Base-by-base conservation (phyloP, 805 yeast species). In the Ogataea nitratoaversa region DNA sequence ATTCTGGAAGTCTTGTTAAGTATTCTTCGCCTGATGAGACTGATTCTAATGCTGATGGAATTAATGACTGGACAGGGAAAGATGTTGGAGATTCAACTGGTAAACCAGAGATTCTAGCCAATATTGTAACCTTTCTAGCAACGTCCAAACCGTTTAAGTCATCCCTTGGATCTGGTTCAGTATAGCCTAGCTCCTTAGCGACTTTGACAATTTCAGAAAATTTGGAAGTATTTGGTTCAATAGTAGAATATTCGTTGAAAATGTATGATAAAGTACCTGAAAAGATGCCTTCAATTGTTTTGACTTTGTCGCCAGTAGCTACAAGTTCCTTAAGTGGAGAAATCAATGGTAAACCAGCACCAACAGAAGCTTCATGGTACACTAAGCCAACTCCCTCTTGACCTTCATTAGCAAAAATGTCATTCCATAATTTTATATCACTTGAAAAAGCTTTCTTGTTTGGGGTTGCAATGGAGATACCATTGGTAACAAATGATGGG, bases 141-240 rank as follows among this genome's bases (percentile, higher is more conserved):
- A 93, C 96, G 60, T 93, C 99, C 62, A 93, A 75, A 40, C 99
- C 99, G 65, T 91, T 93, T 65, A 93, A 78, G 62, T 93, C 99
- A 64, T 93, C 99, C 68, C 99, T 83, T 65, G 99, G 99, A 65
- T 93, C 99, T 36, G 99, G 99, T 68, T 93, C 99, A 31, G 97
- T 91, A 76, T 88, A 93, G 37, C 99, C 99, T 50, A 88, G 72
- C 38, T 80, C 67, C 68, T 91, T 91, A 38, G 99, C 99, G 35
- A 80, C 79, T 48, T 76, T 72, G 43, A 93, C 98, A 37, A 93
- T 82, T 40, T 89, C 95, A 19, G 97, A 88, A 63, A 90, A 93
- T 60, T 84, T 85, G 44, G 78, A 74, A 37, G 75, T 71, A 35
- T 74, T 69, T 34, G 81, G 68, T 45, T 70, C 71, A 39, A 79